A percentile compares a stretch with the other conserved stretches of the same genome.
Conservation (phyloP, 1,284 basidiomycete genomes). For the Chiua sp. region DNA sequence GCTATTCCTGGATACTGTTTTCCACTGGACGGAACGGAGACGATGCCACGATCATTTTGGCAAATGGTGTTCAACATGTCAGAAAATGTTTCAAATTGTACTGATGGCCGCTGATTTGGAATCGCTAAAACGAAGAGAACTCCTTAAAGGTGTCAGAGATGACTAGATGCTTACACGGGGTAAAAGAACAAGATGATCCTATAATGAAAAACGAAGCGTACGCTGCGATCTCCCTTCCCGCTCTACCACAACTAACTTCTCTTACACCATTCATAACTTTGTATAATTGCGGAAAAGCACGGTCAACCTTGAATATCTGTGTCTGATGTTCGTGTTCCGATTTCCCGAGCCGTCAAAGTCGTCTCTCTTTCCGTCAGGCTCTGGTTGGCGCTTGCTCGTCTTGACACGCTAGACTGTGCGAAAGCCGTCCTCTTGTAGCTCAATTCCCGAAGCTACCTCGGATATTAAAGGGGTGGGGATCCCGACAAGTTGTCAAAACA, state of each 20-base stretch:
- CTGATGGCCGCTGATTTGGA: conserved; percentile 93
- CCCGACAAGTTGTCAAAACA: conserved; percentile 56
- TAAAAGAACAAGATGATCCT: too few relatives aligned
- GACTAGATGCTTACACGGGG: too few relatives aligned
- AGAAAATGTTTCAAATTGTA: conserved; percentile 96
- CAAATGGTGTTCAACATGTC: conserved; percentile 92
- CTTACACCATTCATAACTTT: conserved; percentile 88
- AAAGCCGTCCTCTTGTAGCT: conserved; percentile 93
- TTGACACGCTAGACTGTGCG: conserved; percentile 90
- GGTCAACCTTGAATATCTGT: conserved; percentile 94
- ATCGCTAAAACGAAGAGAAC: conserved; percentile 82
- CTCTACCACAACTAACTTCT: neutral
- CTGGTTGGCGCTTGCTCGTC: conserved; percentile 95
- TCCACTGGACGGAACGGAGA: conserved; percentile 72
- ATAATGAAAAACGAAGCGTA: too few relatives aligned
- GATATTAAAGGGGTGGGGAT: conserved; percentile 72
- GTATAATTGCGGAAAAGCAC: conserved; percentile 98
- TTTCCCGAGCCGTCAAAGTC: conserved; percentile 94
- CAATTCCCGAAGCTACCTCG: conserved; percentile 91
- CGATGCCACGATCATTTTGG: conserved; percentile 95
- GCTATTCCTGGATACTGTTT: conserved; percentile 1
- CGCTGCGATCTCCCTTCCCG: neutral
- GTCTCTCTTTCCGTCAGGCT: conserved; percentile 95
- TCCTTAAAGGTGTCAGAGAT: conserved; percentile 95
- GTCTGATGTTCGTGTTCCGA: conserved; percentile 88